Conservation (phyloP, 495 filamentous ascomycete species). For the Trichoderma asperelloides region DNA sequence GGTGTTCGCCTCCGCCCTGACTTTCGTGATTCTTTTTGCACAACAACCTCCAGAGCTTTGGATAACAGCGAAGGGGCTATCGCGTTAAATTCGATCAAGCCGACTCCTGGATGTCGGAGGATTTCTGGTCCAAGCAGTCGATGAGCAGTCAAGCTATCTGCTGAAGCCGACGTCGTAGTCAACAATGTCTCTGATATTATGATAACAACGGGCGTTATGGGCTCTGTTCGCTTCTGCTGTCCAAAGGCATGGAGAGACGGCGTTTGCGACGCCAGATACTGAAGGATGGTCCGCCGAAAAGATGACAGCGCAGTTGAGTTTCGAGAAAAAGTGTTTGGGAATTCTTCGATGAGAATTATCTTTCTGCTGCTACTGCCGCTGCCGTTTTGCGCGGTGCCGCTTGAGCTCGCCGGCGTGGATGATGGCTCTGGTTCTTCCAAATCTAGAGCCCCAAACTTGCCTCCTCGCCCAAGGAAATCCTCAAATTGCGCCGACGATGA, state of each 20-base stretch:
- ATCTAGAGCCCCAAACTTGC: constrained; percentile 65
- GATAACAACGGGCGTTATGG: constrained; percentile 70
- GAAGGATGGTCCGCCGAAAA: constrained; percentile 66
- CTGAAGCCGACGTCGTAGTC: constrained; percentile 61
- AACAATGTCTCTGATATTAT: constrained; percentile 82
- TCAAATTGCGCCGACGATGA: constrained; percentile 74
- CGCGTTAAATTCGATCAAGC: constrained; percentile 81
- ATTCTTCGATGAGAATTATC: constrained; percentile 86
- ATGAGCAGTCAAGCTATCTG: constrained; percentile 85
- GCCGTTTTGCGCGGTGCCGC: neutral
- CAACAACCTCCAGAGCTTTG: constrained; percentile 69
- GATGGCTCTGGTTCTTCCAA: constrained; percentile 23
- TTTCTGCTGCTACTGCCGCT: constrained; percentile 23
- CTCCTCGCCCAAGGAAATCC: constrained; percentile 74
- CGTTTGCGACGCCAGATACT: constrained; percentile 58
- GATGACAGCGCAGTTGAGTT: constrained; percentile 57
- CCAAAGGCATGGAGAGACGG: constrained; percentile 33
- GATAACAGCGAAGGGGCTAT: constrained; percentile 80
- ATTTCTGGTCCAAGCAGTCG: constrained; percentile 80
- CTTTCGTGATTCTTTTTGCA: constrained; percentile 69
- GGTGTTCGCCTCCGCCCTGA: constrained; percentile 60
- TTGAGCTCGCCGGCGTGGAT: constrained; percentile 2
- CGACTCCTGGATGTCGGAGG: constrained; percentile 62
- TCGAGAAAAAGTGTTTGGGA: constrained; percentile 70
- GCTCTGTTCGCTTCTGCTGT: constrained; percentile 20